Evolutionary conservation across 1,284 basidiomycete species (phyloP), one percentile per base, ranked within the genome.

Genomic region (Veloboletus limbatus): DNA sequence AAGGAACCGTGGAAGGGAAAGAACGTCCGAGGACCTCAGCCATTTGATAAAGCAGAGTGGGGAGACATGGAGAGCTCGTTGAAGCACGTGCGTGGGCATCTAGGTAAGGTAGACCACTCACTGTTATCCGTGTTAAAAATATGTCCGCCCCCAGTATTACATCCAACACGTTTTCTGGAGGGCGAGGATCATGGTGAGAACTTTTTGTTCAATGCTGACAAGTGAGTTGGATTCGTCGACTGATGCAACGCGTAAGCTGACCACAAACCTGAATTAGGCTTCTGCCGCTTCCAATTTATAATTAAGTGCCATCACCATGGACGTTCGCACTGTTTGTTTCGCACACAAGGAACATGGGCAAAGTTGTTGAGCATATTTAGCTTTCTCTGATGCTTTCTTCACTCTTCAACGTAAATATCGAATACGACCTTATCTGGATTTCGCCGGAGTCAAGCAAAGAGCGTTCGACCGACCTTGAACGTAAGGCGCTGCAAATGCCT

Each of bases 191-290:
- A 82, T 4, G 81, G 83, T 3, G 86, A 92, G 57, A 93, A 95
- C 63, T 96, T 97, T 74, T 71, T 97, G 54, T 95, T 94, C 70
- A 90, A 90, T 61, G 80, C 90, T 32, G 92, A 96, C 64, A 79
- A 83, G 79, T 86, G 54, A 51, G 74, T 59, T 16, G 10, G 4
- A 45, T 51, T 30, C 40, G 20, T 43, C 21, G 40, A n/a, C 17
- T 22, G 33, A 5, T 45, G 35, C 5, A 27, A 31, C 28, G 4
- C 28, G 26, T 31, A 8, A 49, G 10, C 37, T 57, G 32, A 52
- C 28, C 30, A 40, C 10, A 28, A 9, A n/a, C 13, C 16, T 32
- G 21, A 40, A 21, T 13, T 17, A 72, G 72, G 52, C 45, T 82
- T 31, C 42, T 82, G 48, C 79, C 79, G 10, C 64, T 82, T 32